These are phyloP conservation scores for Fusarium drepaniforme DNA, from an alignment of 2,329 filamentous ascomycete genomes.

Conservation along the genomic window DNA sequence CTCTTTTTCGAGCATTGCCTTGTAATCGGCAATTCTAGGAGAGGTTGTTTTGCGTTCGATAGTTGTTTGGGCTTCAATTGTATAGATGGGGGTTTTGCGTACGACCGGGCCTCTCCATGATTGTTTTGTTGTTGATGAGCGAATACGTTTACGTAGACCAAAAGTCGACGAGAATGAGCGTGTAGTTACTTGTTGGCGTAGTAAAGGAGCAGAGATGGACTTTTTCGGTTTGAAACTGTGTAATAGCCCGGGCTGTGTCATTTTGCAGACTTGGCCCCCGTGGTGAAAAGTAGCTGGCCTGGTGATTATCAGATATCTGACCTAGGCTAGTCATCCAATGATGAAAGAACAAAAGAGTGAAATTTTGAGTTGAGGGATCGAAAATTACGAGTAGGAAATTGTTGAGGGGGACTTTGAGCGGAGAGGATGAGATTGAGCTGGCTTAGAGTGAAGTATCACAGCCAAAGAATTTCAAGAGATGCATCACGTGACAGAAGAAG, in stretches of 20 bases:
- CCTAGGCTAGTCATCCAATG: not conserved
- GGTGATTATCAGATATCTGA: not conserved
- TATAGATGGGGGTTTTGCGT: too few species aligned
- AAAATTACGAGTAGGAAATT: not conserved
- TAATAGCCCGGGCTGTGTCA: conserved; percentile 2
- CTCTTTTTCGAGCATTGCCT: not conserved
- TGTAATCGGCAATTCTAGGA: not conserved
- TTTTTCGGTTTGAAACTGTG: not conserved
- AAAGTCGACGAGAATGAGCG: conserved; percentile 7
- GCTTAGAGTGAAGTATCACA: conserved; percentile 1
- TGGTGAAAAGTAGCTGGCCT: not conserved
- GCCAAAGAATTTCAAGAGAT: not conserved
- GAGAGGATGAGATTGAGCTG: not conserved
- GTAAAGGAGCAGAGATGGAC: not conserved
- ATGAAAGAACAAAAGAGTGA: not conserved
- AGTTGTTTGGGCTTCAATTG: not conserved
- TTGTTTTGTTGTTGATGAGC: too few species aligned
- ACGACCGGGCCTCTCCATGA: too few species aligned
- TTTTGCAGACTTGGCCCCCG: not conserved
- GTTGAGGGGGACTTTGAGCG: not conserved
- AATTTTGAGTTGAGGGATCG: too few species aligned
- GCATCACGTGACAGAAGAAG: conserved; percentile 20
- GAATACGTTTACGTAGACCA: not conserved
- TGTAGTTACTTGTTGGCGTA: not conserved
- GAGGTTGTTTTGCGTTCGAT: not conserved